Evolutionary conservation across 208 protist genomes (phyloP).

Genomic region (Phytomonas serpens): DNA sequence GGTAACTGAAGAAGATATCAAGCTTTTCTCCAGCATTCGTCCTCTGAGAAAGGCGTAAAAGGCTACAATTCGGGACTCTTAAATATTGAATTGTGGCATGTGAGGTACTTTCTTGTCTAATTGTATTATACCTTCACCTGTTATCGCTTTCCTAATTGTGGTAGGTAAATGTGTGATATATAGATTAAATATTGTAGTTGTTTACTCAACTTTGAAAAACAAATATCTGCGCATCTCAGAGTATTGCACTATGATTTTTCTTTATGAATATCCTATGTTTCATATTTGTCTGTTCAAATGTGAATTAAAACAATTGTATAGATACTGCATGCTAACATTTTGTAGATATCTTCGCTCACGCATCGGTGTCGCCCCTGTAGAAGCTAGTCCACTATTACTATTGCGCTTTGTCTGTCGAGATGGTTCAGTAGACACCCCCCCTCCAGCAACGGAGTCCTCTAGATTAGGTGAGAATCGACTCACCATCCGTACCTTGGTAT

Average conservation of each 20-base stretch:
- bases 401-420: background rate
- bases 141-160: background rate
- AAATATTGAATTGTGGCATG: background rate
- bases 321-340: constrained; percentile 2
- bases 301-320: constrained; percentile 4
- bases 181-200: background rate
- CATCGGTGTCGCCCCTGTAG: background rate
- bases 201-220: background rate
- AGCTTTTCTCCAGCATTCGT: constrained; percentile 49
- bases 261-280: background rate
- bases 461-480: background rate
- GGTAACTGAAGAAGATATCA: constrained; percentile 88
- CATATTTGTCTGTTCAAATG: background rate
- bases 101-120: background rate
- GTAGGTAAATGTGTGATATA: background rate
- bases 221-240: background rate
- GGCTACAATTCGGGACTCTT: background rate
- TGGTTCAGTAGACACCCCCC: background rate
- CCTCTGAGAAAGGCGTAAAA: constrained; percentile 35
- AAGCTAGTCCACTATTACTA: background rate
- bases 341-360: background rate
- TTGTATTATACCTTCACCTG: background rate
- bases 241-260: background rate
- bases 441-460: background rate
- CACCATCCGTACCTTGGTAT: background rate